These are phyloP conservation scores for Leavenworthia alabamica DNA, from an alignment of 345 rosid species.

Conservation along the genomic window DNA sequence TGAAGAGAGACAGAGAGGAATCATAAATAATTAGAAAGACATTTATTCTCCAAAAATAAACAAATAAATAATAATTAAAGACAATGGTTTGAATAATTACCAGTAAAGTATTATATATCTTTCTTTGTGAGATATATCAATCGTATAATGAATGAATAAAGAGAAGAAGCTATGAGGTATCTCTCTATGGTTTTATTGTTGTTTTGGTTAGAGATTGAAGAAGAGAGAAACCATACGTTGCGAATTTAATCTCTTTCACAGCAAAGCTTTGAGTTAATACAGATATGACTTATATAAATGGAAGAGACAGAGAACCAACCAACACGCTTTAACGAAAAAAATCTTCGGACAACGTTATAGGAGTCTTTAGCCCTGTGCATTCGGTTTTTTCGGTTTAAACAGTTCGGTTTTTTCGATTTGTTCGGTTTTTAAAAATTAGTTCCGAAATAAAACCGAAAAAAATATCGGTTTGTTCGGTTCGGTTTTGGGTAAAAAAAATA, in stretches of 20 bases:
- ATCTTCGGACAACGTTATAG: too few relatives aligned
- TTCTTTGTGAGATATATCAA: not conserved
- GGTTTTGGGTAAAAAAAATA: too few relatives aligned
- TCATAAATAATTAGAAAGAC: slow-evolving; percentile 25
- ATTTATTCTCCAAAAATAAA: not conserved
- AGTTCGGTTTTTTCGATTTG: too few relatives aligned
- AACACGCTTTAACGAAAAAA: slow-evolving; percentile 23
- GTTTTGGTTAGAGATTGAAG: not conserved
- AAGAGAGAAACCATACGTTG: slow-evolving; percentile 21
- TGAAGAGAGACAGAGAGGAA: slow-evolving; percentile 28
- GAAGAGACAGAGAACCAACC: slow-evolving; percentile 34
- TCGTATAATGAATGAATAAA: not conserved
- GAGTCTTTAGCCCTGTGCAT: too few relatives aligned
- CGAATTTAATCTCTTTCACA: slow-evolving; percentile 8
- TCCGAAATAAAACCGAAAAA: too few relatives aligned
- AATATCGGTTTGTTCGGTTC: too few relatives aligned
- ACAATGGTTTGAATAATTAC: slow-evolving; percentile 23
- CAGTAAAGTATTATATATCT: slow-evolving; percentile 23
- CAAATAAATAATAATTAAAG: not conserved
- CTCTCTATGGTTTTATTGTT: slow-evolving; percentile 1
- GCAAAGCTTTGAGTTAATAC: slow-evolving; percentile 17
- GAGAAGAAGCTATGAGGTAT: not conserved
- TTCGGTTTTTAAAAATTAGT: too few relatives aligned
- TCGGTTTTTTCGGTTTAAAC: too few relatives aligned
- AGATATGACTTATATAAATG: slow-evolving; percentile 21